Evolutionary conservation across 2,329 filamentous ascomycete genomes (phyloP).

Genomic region (Fusarium sp.): DNA sequence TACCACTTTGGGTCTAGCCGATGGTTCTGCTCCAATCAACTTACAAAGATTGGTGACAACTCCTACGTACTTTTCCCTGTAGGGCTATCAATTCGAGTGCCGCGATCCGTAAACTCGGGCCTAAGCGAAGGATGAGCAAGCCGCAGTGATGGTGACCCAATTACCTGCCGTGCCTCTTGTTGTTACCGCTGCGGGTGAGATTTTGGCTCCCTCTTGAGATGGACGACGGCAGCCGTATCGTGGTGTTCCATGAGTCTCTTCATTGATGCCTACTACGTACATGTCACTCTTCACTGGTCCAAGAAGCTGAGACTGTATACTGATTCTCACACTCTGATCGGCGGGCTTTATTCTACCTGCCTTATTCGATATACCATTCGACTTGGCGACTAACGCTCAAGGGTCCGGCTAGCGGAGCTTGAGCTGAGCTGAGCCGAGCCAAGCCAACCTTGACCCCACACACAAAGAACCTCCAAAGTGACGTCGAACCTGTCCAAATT

Average conservation of each 20-base stretch:
- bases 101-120: conserved; percentile 13
- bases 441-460: conserved; percentile 9
- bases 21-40: conserved; percentile 5
- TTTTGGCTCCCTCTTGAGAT: neutral
- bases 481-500: conserved; percentile 31
- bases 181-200: conserved; percentile 6
- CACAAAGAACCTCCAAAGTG: conserved; percentile 21
- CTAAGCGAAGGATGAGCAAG: neutral
- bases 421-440: too few relatives aligned
- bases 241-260: neutral
- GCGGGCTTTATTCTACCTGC: neutral
- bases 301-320: neutral
- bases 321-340: neutral
- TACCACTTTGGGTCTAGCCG: conserved; percentile 27
- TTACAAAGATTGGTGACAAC: neutral
- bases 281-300: neutral
- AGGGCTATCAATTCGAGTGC: conserved; percentile 34
- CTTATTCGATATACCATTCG: neutral
- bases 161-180: neutral
- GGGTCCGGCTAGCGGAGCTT: conserved; percentile 5
- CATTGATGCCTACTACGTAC: neutral
- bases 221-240: neutral
- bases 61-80: conserved; percentile 15
- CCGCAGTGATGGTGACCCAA: neutral
- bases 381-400: neutral